Evolutionary conservation across 305 asterid genomes (phyloP).

Genomic region (Nicotiana rustica): DNA sequence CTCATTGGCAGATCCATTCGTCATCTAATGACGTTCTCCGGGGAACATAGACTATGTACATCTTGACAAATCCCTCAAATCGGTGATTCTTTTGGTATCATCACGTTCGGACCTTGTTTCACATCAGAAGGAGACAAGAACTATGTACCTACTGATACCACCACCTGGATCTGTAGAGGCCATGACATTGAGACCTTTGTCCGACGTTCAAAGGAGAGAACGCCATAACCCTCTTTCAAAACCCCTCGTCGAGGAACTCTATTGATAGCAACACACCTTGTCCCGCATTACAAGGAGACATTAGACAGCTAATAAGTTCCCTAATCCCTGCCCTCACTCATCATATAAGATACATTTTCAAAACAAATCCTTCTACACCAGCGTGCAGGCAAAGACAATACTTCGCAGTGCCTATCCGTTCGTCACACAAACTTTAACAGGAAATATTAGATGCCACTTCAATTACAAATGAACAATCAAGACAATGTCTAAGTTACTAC

Average conservation of each 20-base stretch:
- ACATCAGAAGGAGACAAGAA: background rate
- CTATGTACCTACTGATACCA: background rate
- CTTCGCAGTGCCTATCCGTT: background rate
- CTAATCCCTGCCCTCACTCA: background rate
- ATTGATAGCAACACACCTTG: background rate
- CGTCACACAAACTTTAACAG: background rate
- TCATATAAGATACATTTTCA: background rate
- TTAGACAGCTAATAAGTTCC: slow-evolving; percentile 5
- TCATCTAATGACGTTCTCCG: background rate
- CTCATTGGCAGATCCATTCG: background rate
- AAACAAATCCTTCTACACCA: background rate
- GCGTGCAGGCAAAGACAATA: slow-evolving; percentile 12
- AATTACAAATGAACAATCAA: background rate
- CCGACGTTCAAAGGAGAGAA: background rate
- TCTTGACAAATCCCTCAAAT: background rate
- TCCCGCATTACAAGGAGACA: background rate
- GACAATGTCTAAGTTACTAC: too few relatives aligned
- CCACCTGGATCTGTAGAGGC: too few relatives aligned
- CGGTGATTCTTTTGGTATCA: background rate
- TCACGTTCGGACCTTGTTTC: background rate
- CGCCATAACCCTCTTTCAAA: background rate
- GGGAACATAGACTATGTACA: background rate
- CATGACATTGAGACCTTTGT: background rate
- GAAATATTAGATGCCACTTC: background rate
- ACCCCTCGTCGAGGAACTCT: background rate